A percentile compares a stretch with the other conserved stretches of the same genome.
Evolutionary conservation across 2,329 filamentous ascomycete genomes (phyloP).

Genomic region (Diaporthe capsici): DNA sequence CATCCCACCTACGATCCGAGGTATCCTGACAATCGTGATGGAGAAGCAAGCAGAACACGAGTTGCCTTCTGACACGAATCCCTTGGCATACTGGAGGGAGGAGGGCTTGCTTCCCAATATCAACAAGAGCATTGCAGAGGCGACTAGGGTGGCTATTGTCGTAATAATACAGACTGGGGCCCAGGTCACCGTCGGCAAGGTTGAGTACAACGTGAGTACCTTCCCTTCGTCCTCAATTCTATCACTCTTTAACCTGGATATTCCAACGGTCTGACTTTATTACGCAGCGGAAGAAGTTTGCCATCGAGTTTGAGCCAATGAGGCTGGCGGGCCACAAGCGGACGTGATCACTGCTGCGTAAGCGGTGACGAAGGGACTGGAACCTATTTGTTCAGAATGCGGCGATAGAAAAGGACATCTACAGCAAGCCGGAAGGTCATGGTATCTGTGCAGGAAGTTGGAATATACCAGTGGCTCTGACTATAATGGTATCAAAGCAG

Average conservation of each 20-base stretch:
- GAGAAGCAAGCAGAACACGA: no score
- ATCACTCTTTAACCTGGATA: fast-evolving
- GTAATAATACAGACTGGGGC: no score
- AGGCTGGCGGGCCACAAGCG: fast-evolving
- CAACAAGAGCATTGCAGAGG: not conserved
- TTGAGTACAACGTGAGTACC: not conserved
- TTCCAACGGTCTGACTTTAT: fast-evolving
- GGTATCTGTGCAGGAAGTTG: no score
- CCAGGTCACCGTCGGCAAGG: not conserved
- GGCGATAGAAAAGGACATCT: no score
- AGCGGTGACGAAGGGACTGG: not conserved
- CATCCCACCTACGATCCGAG: not conserved
- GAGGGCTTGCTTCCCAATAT: not conserved
- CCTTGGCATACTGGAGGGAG: not conserved
- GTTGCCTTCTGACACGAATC: not conserved
- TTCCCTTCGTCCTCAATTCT: fast-evolving
- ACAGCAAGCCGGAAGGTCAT: no score
- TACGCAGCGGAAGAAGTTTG: not conserved
- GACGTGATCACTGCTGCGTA: fast-evolving
- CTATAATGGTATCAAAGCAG: not conserved
- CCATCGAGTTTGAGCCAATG: fast-evolving
- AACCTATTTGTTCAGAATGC: no score
- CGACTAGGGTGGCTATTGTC: no score
- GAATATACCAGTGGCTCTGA: not conserved
- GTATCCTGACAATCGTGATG: not conserved